Evolutionary conservation across 306 rosid species (phyloP).

Genomic region (Hippophae tibetana): DNA sequence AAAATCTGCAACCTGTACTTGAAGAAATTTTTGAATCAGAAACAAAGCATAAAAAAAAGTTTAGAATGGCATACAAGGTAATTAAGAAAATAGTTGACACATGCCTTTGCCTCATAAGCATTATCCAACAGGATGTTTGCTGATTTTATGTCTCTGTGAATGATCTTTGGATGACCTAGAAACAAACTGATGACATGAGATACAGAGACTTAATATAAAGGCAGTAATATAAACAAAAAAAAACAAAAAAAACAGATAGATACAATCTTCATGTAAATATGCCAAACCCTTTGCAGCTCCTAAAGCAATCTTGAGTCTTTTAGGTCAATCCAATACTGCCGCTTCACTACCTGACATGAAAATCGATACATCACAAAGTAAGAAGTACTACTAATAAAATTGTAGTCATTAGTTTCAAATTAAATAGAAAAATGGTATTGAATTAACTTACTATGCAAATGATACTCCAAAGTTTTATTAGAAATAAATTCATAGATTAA

Average conservation of each 20-base stretch:
- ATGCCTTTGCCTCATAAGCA: conserved; percentile 68
- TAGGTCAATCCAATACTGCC: conserved; percentile 69
- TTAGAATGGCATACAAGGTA: not conserved
- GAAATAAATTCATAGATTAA: conserved; percentile 87
- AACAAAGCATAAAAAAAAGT: conserved; percentile 2
- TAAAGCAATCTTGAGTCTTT: conserved; percentile 68
- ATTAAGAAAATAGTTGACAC: conserved; percentile 1
- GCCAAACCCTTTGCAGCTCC: conserved; percentile 93
- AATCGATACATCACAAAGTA: not conserved
- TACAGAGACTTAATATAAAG: too few species aligned
- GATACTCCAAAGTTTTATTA: conserved; percentile 73
- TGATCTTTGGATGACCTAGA: conserved; percentile 82
- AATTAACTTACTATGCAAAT: conserved; percentile 65
- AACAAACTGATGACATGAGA: conserved; percentile 13
- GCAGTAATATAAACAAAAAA: too few species aligned
- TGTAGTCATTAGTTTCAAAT: not conserved
- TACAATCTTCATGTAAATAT: conserved; percentile 87
- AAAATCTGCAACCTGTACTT: conserved; percentile 84
- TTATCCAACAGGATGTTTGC: conserved; percentile 83
- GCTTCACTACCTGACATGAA: conserved; percentile 35
- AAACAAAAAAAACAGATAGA: conserved; percentile 7
- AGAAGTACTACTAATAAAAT: conserved; percentile 6
- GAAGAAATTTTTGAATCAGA: conserved; percentile 19
- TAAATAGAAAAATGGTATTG: not conserved
- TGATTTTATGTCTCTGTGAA: conserved; percentile 90